Conservation (phyloP, 2,329 filamentous ascomycete species). For the Dothistroma septosporum region DNA sequence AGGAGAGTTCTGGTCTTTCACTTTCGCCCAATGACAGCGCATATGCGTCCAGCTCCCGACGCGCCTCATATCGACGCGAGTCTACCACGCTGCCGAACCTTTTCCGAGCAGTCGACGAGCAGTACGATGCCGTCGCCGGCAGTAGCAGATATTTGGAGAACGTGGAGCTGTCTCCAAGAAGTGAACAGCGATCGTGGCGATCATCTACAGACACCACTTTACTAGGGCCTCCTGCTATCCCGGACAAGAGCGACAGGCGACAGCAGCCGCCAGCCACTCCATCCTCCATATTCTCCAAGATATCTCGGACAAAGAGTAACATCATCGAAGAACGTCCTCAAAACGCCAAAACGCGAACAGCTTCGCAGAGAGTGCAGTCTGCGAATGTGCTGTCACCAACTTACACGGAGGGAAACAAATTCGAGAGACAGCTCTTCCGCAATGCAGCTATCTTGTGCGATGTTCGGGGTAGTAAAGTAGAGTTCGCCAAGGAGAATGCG, state of each 20-base stretch:
- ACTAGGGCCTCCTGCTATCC: conserved; percentile 22
- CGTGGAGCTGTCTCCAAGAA: conserved; percentile 1
- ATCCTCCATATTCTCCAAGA: conserved; percentile 12
- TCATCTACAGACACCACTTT: conserved; percentile 7
- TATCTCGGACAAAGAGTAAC: conserved; percentile 10
- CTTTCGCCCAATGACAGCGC: conserved; percentile 19
- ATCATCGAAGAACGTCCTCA: conserved; percentile 6
- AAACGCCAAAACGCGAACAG: conserved; percentile 9
- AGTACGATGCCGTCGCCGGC: conserved; percentile 15
- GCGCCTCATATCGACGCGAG: conserved; percentile 20
- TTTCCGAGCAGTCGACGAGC: conserved; percentile 15
- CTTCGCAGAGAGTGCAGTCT: conserved; percentile 1
- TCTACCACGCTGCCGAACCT: conserved; percentile 27
- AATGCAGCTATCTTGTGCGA: conserved; percentile 46
- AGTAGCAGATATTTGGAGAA: conserved; percentile 2
- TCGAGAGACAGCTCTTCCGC: conserved; percentile 41
- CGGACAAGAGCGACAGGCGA: conserved; percentile 2
- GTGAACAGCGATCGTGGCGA: conserved; percentile 9
- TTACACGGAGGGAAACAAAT: conserved; percentile 22
- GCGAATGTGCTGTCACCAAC: not conserved
- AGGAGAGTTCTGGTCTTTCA: conserved; percentile 9
- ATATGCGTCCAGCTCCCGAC: conserved; percentile 14
- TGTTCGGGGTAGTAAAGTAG: conserved; percentile 39
- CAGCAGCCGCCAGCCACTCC: conserved; percentile 17
- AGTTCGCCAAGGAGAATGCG: conserved; percentile 40